Conservation (phyloP, 208 protist genomes). For the Acanthamoeba divionensis region DNA sequence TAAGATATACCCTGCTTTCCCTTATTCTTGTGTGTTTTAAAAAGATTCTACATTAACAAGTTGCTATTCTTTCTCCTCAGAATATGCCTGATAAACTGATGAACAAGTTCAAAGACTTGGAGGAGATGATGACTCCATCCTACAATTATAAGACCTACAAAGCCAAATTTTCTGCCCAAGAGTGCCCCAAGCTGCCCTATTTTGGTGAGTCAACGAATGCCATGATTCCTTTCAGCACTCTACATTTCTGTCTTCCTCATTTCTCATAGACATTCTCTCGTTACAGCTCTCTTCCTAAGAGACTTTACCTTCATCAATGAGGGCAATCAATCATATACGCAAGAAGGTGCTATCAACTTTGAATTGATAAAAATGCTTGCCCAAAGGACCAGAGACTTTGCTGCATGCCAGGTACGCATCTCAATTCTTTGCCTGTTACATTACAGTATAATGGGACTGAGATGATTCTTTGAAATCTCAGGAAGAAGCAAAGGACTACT, state of each 20-base stretch:
- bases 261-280: background rate
- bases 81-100: background rate
- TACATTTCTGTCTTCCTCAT: background rate
- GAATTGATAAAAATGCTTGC: background rate
- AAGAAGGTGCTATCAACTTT: background rate
- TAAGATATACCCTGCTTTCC: background rate
- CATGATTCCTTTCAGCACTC: background rate
- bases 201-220: background rate
- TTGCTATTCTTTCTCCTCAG: background rate
- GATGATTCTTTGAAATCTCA: no score
- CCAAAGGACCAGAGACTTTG: background rate
- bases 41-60: background rate
- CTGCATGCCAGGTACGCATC: background rate
- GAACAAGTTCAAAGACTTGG: conserved; percentile 3
- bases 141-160: background rate
- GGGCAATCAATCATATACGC: background rate
- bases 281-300: background rate
- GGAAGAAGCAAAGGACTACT: no score
- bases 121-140: background rate
- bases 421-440: no score
- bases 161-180: background rate
- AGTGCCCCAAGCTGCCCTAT: conserved; percentile 1
- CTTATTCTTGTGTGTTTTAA: background rate
- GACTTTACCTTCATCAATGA: conserved; percentile 14
- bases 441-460: no score